Evolutionary conservation across 306 rosid genomes (phyloP), one percentile per base, ranked within the genome.

Genomic region (Albizia julibrissin): DNA sequence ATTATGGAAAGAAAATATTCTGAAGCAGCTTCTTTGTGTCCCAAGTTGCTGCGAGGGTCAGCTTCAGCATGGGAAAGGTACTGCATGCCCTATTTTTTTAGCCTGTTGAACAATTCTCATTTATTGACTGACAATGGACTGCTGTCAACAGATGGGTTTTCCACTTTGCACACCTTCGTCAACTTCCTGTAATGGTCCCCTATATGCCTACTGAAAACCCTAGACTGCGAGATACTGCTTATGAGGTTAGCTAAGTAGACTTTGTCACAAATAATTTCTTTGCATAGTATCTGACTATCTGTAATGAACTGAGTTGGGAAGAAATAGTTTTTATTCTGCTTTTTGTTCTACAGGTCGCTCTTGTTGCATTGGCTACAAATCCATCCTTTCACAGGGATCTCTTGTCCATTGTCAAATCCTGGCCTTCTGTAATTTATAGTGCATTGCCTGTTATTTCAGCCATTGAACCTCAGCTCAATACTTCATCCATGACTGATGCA

Each of bases 11-110:
- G 98, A 82, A 95, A 91, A 85, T 95, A 95, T 81, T 89, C 93
- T 19, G 98, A 93, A 78, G 99, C 98, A 31, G 99, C 98, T 78
- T 91, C 93, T 81, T 49, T 95, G 84, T 95, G 99, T 82, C 97
- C 98, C 80, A 95, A 95, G 89, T 85, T 95, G 84, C 90, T 95
- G 85, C 91, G 87, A 52, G 91, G 97, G 75, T 95, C 98, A 46
- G 91, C 92, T 87, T 93, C 98, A 22, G 97, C 98, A 54, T 95
- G 99, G 99, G 99, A 95, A 80, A 93, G 99, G 99, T 95, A 87
- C 64, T 10, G 14, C 76, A 24, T 78, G 77, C 54, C 49, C 37
- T 82, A 79, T 39, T 81, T 65, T 78, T 33, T 56, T 69, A 64
- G 24, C 56, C 40, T 52, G 24, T 31, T 76, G 68, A 67, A 65